Percentiles rank a stretch among this genome's conserved stretches.
Evolutionary conservation across 192 early-diverging fungal species (phyloP).

Genomic region (Glomus cerebriforme): DNA sequence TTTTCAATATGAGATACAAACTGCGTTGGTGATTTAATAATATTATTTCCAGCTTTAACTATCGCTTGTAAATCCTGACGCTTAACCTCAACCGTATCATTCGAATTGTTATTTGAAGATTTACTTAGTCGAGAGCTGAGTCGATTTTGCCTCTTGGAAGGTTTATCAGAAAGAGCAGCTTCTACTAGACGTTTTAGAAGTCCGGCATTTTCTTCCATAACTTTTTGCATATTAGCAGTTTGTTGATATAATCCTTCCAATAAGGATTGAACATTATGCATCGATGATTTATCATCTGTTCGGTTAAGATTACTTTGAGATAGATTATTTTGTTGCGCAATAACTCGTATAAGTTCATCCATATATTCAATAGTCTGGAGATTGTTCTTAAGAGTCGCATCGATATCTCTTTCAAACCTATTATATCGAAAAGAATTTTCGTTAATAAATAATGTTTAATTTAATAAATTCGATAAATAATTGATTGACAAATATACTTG

Average conservation of each 20-base stretch:
- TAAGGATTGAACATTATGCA: slow-evolving; percentile 5
- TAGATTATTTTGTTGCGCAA: slow-evolving; percentile 22
- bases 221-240: slow-evolving; percentile 2
- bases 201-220: neutral
- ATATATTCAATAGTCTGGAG: slow-evolving; percentile 15
- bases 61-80: slow-evolving; percentile 16
- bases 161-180: neutral
- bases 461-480: neutral
- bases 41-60: neutral
- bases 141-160: slow-evolving; percentile 4
- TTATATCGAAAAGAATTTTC: neutral
- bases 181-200: neutral
- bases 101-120: neutral
- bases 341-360: slow-evolving; percentile 11
- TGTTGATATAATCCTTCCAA: slow-evolving; percentile 15
- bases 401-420: slow-evolving; percentile 15
- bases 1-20: slow-evolving; percentile 16
- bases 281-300: neutral
- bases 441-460: neutral
- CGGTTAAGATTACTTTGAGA: neutral
- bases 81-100: slow-evolving; percentile 12
- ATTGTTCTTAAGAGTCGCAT: slow-evolving; percentile 6
- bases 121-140: neutral
- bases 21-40: neutral
- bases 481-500: neutral